Base-by-base conservation (phyloP, 148 eudicot species). In the Nepenthes gracilis region DNA sequence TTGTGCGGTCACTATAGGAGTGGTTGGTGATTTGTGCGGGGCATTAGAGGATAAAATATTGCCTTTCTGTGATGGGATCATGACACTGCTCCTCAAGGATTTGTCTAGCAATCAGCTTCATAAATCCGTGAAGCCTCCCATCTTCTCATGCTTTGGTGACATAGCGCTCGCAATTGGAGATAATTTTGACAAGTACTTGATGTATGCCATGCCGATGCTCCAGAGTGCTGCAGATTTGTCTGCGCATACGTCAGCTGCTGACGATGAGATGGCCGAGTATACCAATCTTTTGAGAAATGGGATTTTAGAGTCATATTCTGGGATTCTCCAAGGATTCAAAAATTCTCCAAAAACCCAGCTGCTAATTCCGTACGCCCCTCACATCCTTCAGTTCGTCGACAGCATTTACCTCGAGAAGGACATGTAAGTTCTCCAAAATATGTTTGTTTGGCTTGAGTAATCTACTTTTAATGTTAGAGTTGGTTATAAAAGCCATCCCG, bases 61-160 rank as follows among this genome's bases (percentile, higher is more conserved):
- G 50, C 93, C 96, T n/a, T 91, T 76, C 57, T 91, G 97, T 78
- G 97, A 91, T 73, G 93, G 96, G 40, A 85, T 91, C 47, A 87
- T 91, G 97, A 87, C 96, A 33, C 92, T 81, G 69, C 96, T 91
- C 38, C 96, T 91, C 8, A 91, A 87, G 67, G 93, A 91, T 64
- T 70, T 91, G 67, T 85, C 96, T 6, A 91, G 97, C 75, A 80
- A 75, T 66, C 85, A 81, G 72, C 70, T 91, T 78, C 97, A 91
- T 73, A 84, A 96, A 47, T 85, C 96, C 14, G 97, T 91, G 71
- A 91, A 91, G 74, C 96, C 97, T 43, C 97, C 97, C 12, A 91
- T 91, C 12, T 91, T 91, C 77, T 91, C 97, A 54, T 85, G 87
- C 72, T 83, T 91, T 73, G 97, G 97, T 36, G 97, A 90, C 66